Evolutionary conservation across 1,284 basidiomycete species (phyloP), one percentile per base, ranked within the genome.

Genomic region (Fomitopsis palustris): DNA sequence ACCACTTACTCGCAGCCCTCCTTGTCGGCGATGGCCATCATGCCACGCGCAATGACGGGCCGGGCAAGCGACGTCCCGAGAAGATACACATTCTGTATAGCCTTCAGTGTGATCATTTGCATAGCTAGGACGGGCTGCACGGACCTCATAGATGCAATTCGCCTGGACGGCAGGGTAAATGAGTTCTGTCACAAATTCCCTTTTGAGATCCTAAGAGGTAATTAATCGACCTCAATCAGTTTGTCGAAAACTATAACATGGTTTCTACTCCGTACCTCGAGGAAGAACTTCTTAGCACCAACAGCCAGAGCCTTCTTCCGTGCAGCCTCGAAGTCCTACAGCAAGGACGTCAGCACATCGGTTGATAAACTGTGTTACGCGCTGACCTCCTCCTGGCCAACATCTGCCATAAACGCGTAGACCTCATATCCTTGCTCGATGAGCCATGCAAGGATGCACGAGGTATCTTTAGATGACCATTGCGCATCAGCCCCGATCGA

Each of bases 401-500:
- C 95, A 79, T 98, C 95, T 54, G 96, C 96, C 95, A 99, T 97
- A 85, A 96, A 99, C 42, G 96, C 95, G 67, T 93, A 88, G 64
- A 98, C 96, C 71, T 98, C 93, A 78, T 98, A 98, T 58, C 95
- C 95, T 75, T 98, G 84, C 75, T 99, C 96, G 75, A 98, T 96
- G 76, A 97, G 81, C 95, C 95, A 97, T 57, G 92, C 92, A 68
- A 97, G 87, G 77, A 98, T 98, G 77, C 95, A 97, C 39, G 95
- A 96, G 39, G 95, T 97, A 77, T 98, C 94, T 95, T 47, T 14
- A 23, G 42, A 19, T 21, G n/a, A 19, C 14, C 5, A 37, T 16
- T 7, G 27, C 12, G 9, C 25, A 31, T 55, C 29, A 42, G 17
- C 8, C 14, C 10, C 37, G 45, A 27, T 35, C 33, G 10, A 14